phyloP scores from a whole-genome alignment of 345 rosid genomes.

The Pistacia vera region DNA sequence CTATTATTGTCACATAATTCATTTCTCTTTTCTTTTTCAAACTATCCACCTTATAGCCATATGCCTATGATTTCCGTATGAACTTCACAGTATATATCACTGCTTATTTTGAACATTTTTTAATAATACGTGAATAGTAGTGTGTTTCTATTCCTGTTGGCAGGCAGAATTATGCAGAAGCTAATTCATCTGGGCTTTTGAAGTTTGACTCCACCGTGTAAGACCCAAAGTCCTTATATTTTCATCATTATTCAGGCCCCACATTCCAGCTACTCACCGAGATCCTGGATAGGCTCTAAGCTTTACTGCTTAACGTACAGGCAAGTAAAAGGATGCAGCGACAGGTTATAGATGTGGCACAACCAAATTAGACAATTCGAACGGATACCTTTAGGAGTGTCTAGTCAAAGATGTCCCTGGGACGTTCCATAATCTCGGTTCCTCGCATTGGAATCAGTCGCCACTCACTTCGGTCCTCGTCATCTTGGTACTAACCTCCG shows the following conservation, averaged over 20 bases:
- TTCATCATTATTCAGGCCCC: too few relatives aligned
- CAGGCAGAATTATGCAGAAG: conserved; percentile 20
- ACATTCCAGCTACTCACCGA: conserved; percentile 57
- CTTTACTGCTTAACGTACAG: conserved; percentile 74
- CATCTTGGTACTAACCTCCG: conserved; percentile 66
- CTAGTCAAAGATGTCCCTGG: conserved; percentile 44
- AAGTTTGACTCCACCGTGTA: too few relatives aligned
- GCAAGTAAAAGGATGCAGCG: conserved; percentile 55
- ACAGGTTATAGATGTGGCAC: conserved; percentile 39
- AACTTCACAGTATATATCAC: too few relatives aligned
- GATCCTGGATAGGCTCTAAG: conserved; percentile 84
- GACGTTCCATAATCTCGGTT: too few relatives aligned
- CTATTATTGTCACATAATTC: neutral
- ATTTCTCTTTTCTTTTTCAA: too few relatives aligned
- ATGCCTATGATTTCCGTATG: too few relatives aligned
- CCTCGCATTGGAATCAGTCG: too few relatives aligned
- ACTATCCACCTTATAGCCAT: too few relatives aligned
- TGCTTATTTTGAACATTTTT: neutral
- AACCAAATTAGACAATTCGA: conserved; percentile 29
- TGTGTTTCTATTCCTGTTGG: neutral
- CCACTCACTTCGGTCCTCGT: conserved; percentile 53
- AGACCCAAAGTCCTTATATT: too few relatives aligned
- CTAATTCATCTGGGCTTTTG: too few relatives aligned
- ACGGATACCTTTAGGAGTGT: conserved; percentile 41
- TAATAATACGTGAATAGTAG: neutral